Evolutionary conservation across 257 asterid genomes (phyloP), one percentile per base, ranked within the genome.

Genomic region (Rehmannia glutinosa): DNA sequence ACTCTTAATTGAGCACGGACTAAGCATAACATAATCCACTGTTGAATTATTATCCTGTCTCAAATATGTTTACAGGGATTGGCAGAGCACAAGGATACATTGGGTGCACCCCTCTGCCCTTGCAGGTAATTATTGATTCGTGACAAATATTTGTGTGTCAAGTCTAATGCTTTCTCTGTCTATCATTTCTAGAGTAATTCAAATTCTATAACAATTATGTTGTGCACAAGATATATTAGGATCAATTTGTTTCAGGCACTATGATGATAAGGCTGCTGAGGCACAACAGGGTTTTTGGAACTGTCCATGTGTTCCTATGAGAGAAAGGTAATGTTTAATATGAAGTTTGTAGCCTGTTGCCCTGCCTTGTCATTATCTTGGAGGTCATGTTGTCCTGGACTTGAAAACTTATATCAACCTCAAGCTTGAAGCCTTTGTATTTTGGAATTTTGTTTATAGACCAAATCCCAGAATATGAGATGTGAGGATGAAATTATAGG

Each of bases 81-180:
- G 80, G 98, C 98, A n/a, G 97, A 92, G 56, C 98, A 92, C 83
- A 89, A 88, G 86, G 98, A 92, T 71, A 69, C 97, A 51, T 66
- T 92, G 73, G 98, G 98, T 45, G 98, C 98, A 12, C 98, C 98
- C 62, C 97, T 89, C 57, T 92, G 98, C 72, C 98, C 97, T 64
- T 92, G 98, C 79, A 81, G 97, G 98, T 86, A 78, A 69, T 53
- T 65, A 54, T 60, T 47, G 32, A 17, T 42, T 61, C 23, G 24
- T 17, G 21, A n/a, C n/a, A 9, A 58, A 27, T 8, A 58, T 36
- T n/a, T 46, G 17, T 38, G 30, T 19, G 13, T 24, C 46, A 10
- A 8, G 16, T 20, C 19, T 41, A 8, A 19, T 8, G 20, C 13
- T 57, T 52, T 36, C 8, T 6, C 23, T 21, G 13, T 16, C 43